Evolutionary conservation across 1,139 yeast genomes (phyloP).

Genomic region (Pichia sp.): DNA sequence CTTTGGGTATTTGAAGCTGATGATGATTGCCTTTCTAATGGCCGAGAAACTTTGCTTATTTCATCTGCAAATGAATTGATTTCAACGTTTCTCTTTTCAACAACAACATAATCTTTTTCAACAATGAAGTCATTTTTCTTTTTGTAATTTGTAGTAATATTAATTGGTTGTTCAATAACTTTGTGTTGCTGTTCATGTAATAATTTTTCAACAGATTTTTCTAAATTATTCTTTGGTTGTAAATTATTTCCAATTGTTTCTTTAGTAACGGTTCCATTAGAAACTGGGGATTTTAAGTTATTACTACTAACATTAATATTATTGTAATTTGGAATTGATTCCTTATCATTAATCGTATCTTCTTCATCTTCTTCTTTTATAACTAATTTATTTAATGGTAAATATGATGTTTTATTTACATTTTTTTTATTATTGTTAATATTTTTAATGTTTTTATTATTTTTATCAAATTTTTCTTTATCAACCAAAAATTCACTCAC

Average conservation of each 20-base stretch:
- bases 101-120: conserved; percentile 87
- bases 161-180: background rate
- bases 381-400: conserved; percentile 17
- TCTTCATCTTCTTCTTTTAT: conserved; percentile 15
- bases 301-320: background rate
- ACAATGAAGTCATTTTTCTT: conserved; percentile 8
- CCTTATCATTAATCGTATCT: background rate
- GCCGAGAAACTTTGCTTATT: conserved; percentile 47
- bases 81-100: conserved; percentile 90
- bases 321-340: background rate
- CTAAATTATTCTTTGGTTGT: conserved; percentile 33
- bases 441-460: conserved; percentile 3
- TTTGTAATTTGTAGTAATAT: background rate
- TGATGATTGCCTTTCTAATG: conserved; percentile 1
- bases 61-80: conserved; percentile 95
- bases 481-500: conserved; percentile 66
- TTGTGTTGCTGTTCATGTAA: conserved; percentile 2
- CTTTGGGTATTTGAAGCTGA: conserved; percentile 1
- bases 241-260: conserved; percentile 32
- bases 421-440: conserved; percentile 4
- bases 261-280: conserved; percentile 5
- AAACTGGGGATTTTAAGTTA: conserved; percentile 3
- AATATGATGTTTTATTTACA: background rate
- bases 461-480: conserved; percentile 4
- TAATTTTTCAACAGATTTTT: conserved; percentile 3